phyloP scores from a whole-genome alignment of 2,329 filamentous ascomycete species.

The Aaosphaeria pasadenensis region DNA sequence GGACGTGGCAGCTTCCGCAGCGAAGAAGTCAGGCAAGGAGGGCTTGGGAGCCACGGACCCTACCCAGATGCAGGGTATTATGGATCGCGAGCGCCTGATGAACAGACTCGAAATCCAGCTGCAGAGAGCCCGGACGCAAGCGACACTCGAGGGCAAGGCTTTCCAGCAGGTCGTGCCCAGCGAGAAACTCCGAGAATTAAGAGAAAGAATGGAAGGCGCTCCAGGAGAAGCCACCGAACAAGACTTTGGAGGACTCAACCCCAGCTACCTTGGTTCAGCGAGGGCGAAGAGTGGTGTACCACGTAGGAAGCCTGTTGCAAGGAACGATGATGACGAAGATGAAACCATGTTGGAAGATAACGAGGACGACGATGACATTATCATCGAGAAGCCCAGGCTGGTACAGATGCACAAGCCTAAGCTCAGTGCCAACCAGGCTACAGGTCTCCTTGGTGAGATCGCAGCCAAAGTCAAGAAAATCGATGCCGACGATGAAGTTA shows the following conservation, averaged over 20 bases:
- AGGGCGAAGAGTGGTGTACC: constrained; percentile 40
- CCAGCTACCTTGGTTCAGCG: constrained; percentile 61
- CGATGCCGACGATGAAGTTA: constrained; percentile 71
- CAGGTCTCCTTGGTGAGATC: constrained; percentile 69
- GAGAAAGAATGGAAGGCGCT: constrained; percentile 86
- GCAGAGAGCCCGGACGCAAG: constrained; percentile 95
- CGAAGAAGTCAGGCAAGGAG: constrained; percentile 56
- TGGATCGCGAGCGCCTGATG: constrained; percentile 91
- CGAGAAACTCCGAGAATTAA: constrained; percentile 84
- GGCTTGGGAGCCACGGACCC: constrained; percentile 63
- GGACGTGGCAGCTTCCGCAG: constrained; percentile 87
- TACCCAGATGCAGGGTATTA: constrained; percentile 80
- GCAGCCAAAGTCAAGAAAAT: constrained; percentile 70
- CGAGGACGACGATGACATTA: constrained; percentile 55
- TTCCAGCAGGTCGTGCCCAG: constrained; percentile 85
- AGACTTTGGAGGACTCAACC: constrained; percentile 55
- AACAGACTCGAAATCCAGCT: constrained; percentile 91
- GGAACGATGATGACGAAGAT: constrained; percentile 36
- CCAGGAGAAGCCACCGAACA: constrained; percentile 41
- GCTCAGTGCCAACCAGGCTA: constrained; percentile 59
- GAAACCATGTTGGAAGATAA: constrained; percentile 41
- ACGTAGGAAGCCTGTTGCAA: constrained; percentile 37
- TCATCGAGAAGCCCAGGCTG: constrained; percentile 76
- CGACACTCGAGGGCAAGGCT: constrained; percentile 89
- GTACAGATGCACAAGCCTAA: constrained; percentile 75